These are phyloP conservation scores for Suillus tomentosus DNA, from an alignment of 768 basidiomycete genomes.

Conservation along the genomic window DNA sequence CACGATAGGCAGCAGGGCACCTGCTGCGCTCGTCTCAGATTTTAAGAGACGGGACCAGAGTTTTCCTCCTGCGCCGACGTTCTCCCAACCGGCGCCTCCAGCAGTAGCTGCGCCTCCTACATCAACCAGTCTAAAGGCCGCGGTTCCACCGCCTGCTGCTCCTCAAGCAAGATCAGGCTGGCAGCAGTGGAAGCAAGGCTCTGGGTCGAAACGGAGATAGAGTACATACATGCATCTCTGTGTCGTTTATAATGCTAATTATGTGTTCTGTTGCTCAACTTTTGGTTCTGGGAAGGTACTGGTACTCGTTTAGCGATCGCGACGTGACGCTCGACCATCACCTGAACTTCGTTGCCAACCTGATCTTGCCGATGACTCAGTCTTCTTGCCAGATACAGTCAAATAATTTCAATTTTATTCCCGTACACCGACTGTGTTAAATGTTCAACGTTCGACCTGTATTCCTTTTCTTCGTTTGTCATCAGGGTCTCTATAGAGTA, in stretches of 20 bases:
- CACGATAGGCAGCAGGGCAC: conserved; percentile 19
- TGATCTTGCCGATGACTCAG: background rate
- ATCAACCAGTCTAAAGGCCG: conserved; percentile 16
- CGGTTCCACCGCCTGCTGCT: conserved; percentile 24
- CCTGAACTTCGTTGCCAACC: background rate
- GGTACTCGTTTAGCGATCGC: background rate
- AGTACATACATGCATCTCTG: conserved; percentile 3
- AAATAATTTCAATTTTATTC: too few relatives aligned
- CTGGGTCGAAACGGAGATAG: conserved; percentile 23
- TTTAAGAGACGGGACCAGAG: conserved; percentile 11
- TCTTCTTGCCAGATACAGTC: background rate
- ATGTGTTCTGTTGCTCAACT: conserved; percentile 6
- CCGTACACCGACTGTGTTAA: too few relatives aligned
- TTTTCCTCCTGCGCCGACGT: conserved; percentile 6
- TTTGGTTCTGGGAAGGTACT: background rate
- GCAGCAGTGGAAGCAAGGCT: conserved; percentile 51
- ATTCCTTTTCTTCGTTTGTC: too few relatives aligned
- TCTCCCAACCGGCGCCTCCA: conserved; percentile 13
- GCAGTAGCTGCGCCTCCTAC: conserved; percentile 10
- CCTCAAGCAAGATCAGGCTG: conserved; percentile 44
- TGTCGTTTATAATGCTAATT: background rate
- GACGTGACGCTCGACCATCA: background rate
- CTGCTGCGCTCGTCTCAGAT: conserved; percentile 12
- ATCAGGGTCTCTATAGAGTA: too few relatives aligned
- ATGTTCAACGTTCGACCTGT: too few relatives aligned